These are phyloP conservation scores for Kurtzmaniella cleridarum DNA, from an alignment of 805 yeast genomes.

Conservation along the genomic window DNA sequence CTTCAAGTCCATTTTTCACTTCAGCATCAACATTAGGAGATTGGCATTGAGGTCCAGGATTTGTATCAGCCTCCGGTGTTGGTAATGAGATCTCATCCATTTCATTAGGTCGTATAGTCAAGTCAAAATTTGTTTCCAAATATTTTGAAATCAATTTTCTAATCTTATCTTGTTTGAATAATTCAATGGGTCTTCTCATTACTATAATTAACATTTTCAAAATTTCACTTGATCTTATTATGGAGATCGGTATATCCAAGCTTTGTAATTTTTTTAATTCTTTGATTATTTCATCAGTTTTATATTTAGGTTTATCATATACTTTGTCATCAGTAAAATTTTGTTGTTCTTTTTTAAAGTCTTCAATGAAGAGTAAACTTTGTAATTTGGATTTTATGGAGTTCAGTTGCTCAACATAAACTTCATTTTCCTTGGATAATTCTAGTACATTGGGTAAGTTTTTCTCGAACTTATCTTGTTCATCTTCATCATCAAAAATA, in stretches of 20 bases:
- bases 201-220: slow-evolving; percentile 26
- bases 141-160: slow-evolving; percentile 15
- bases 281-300: slow-evolving; percentile 8
- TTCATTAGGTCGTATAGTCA: slow-evolving; percentile 13
- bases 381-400: background rate
- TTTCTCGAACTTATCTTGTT: slow-evolving; percentile 21
- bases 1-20: background rate
- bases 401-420: background rate
- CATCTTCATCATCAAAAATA: slow-evolving; percentile 27
- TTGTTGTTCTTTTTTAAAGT: slow-evolving; percentile 8
- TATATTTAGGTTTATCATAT: slow-evolving; percentile 5
- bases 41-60: background rate
- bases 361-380: slow-evolving; percentile 8
- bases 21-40: background rate
- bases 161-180: slow-evolving; percentile 12
- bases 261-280: slow-evolving; percentile 13
- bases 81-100: slow-evolving; percentile 6
- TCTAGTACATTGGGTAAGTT: slow-evolving; percentile 18
- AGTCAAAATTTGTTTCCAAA: slow-evolving; percentile 15
- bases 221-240: slow-evolving; percentile 25
- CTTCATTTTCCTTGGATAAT: slow-evolving; percentile 3
- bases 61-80: no score
- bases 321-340: background rate
- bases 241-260: slow-evolving; percentile 23
- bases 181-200: slow-evolving; percentile 22